Evolutionary conservation across 768 basidiomycete species (phyloP).

Genomic region (Pleurotus eryngii): DNA sequence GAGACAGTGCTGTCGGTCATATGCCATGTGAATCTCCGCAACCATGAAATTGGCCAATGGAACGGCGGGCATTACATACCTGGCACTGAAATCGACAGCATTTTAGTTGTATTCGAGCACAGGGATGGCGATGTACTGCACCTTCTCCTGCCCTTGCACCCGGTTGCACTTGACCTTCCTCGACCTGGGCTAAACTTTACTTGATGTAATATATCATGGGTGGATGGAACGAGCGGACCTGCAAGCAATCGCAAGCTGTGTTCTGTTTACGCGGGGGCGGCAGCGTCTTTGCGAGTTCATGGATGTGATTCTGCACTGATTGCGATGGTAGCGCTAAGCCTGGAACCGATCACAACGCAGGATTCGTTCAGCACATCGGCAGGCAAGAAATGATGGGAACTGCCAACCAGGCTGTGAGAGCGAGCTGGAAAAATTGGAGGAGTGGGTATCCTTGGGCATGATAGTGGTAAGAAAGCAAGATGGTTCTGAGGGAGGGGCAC

Average conservation of each 20-base stretch:
- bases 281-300: slow-evolving; percentile 74
- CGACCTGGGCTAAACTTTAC: slow-evolving; percentile 40
- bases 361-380: not conserved
- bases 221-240: slow-evolving; percentile 42
- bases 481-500: slow-evolving; percentile 14
- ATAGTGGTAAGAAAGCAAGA: slow-evolving; percentile 20
- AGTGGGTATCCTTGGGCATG: slow-evolving; percentile 31
- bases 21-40: slow-evolving; percentile 14
- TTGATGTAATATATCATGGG: slow-evolving; percentile 8
- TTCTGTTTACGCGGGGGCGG: slow-evolving; percentile 91
- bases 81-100: slow-evolving; percentile 50
- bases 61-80: slow-evolving; percentile 34
- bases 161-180: slow-evolving; percentile 90
- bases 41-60: not conserved
- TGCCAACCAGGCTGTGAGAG: slow-evolving; percentile 33
- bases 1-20: slow-evolving; percentile 62
- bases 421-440: slow-evolving; percentile 15
- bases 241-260: slow-evolving; percentile 90
- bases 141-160: slow-evolving; percentile 80
- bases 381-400: slow-evolving; percentile 9
- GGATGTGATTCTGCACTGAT: slow-evolving; percentile 76
- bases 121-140: slow-evolving; percentile 43
- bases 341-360: slow-evolving; percentile 22
- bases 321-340: slow-evolving; percentile 62
- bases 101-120: slow-evolving; percentile 3